Evolutionary conservation across 257 asterid species (phyloP).

Genomic region (Primulina huaijiensis): DNA sequence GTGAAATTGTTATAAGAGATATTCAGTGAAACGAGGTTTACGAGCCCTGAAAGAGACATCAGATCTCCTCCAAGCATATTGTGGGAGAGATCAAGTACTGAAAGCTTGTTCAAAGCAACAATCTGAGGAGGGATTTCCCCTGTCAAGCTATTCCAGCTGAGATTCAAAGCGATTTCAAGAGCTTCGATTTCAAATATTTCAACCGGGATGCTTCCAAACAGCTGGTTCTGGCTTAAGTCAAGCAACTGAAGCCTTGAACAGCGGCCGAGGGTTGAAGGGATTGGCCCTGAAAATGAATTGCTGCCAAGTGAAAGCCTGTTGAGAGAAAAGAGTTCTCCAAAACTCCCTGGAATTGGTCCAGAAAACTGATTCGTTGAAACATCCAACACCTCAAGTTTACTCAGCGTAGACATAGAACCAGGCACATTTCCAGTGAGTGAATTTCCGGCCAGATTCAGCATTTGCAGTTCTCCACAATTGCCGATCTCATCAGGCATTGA

Average conservation of each 20-base stretch:
- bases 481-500: constrained; percentile 61
- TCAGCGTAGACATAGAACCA: constrained; percentile 47
- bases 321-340: constrained; percentile 48
- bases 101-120: constrained; percentile 52
- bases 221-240: constrained; percentile 60
- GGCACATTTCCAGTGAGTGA: constrained; percentile 51
- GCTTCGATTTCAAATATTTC: constrained; percentile 54
- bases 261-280: constrained; percentile 55
- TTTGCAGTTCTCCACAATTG: constrained; percentile 55
- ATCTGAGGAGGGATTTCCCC: constrained; percentile 68
- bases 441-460: constrained; percentile 64
- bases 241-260: constrained; percentile 65
- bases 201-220: constrained; percentile 52
- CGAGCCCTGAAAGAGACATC: constrained; percentile 55
- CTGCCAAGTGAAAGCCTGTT: constrained; percentile 51
- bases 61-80: constrained; percentile 67
- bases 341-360: constrained; percentile 54
- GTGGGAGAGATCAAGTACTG: constrained; percentile 64
- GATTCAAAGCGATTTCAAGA: constrained; percentile 67
- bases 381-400: constrained; percentile 55
- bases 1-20: constrained; percentile 69
- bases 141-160: constrained; percentile 64
- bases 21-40: constrained; percentile 67
- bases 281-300: constrained; percentile 53
- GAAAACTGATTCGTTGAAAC: constrained; percentile 52